phyloP scores from a whole-genome alignment of 1,139 yeast species.

The Blastobotrys elegans region DNA sequence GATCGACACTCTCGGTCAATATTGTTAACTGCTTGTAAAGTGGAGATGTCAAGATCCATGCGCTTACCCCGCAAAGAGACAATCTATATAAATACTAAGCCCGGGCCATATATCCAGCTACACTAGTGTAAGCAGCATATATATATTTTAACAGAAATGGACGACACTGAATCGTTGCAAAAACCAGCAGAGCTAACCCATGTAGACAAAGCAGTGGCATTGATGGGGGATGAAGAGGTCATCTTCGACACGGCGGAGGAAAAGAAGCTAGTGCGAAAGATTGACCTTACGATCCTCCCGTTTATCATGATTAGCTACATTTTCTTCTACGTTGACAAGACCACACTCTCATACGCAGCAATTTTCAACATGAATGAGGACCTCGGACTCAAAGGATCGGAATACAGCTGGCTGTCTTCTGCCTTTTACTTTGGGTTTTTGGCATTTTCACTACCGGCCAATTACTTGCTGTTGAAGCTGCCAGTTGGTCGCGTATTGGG shows the following conservation, averaged over 20 bases:
- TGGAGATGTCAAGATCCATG: too few relatives aligned
- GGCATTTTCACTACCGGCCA: constrained; percentile 51
- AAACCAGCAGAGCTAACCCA: neutral
- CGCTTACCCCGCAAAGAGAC: too few relatives aligned
- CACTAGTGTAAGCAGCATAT: too few relatives aligned
- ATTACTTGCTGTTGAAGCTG: constrained; percentile 46
- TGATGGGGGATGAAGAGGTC: constrained; percentile 11
- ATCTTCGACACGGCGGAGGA: constrained; percentile 23
- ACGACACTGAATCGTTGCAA: constrained; percentile 1
- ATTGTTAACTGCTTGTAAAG: too few relatives aligned
- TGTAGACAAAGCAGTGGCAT: constrained; percentile 6
- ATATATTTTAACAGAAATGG: too few relatives aligned
- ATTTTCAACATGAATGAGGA: constrained; percentile 51
- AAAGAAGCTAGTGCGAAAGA: constrained; percentile 39
- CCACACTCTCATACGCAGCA: constrained; percentile 55
- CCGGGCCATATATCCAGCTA: too few relatives aligned
- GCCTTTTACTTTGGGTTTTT: constrained; percentile 52
- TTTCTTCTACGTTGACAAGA: constrained; percentile 60
- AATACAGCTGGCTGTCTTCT: constrained; percentile 55
- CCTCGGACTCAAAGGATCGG: constrained; percentile 35
- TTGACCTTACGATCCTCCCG: constrained; percentile 51
- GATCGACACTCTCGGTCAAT: too few relatives aligned
- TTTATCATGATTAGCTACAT: constrained; percentile 51
- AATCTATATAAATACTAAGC: too few relatives aligned
- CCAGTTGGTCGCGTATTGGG: constrained; percentile 53